Evolutionary conservation across 2,329 filamentous ascomycete genomes (phyloP).

Genomic region (Colletotrichum orbiculare): DNA sequence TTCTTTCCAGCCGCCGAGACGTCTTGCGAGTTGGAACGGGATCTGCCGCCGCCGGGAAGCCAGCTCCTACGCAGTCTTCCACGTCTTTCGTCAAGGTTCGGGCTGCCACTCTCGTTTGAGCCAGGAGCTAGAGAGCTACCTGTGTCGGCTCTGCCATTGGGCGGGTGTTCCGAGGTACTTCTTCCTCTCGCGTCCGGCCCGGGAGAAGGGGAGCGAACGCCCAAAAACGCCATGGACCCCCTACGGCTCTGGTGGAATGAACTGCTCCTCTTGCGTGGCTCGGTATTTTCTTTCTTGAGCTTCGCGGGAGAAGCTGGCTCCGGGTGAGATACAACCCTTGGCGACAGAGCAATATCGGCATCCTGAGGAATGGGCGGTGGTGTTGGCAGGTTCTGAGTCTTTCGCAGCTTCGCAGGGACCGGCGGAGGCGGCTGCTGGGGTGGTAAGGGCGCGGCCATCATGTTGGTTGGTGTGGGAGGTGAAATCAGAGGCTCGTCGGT

Average conservation of each 20-base stretch:
- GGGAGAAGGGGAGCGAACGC: conserved; percentile 46
- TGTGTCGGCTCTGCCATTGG: conserved; percentile 40
- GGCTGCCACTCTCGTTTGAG: conserved; percentile 57
- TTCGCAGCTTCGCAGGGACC: conserved; percentile 31
- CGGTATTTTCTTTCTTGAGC: conserved; percentile 46
- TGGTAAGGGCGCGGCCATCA: conserved; percentile 27
- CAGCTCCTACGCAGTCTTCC: conserved; percentile 64
- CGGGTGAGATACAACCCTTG: conserved; percentile 20
- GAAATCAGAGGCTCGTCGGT: conserved; percentile 14
- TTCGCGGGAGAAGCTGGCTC: conserved; percentile 37
- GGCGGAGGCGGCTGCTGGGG: conserved; percentile 30
- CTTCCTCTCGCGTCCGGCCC: conserved; percentile 53
- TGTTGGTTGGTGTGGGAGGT: conserved; percentile 25
- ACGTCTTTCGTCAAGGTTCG: conserved; percentile 49
- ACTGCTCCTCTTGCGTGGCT: conserved; percentile 46
- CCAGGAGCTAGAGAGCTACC: conserved; percentile 41
- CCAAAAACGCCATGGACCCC: conserved; percentile 39
- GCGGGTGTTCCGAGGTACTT: conserved; percentile 61
- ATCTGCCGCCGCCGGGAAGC: conserved; percentile 60
- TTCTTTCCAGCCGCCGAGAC: conserved; percentile 37
- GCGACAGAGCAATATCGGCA: conserved; percentile 9
- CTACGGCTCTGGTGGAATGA: conserved; percentile 44
- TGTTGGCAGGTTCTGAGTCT: conserved; percentile 27
- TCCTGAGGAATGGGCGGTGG: conserved; percentile 7
- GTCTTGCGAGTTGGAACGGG: conserved; percentile 61